Conservation (phyloP, 768 basidiomycete genomes). For the Guyanaporus albipodus region DNA sequence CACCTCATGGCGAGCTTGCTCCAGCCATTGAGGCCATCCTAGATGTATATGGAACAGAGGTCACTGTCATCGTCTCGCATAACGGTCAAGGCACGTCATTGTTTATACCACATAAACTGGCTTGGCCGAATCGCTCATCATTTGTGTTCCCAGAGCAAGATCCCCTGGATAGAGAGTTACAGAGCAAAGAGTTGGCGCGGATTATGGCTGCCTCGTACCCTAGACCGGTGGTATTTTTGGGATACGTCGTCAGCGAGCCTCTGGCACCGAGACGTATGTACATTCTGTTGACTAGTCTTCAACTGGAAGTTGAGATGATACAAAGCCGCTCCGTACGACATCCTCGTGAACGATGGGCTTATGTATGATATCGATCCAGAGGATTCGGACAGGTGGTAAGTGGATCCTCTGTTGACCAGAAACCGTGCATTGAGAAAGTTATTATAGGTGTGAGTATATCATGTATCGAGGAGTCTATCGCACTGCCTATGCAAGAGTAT, state of each 20-base stretch:
- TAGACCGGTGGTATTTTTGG: slow-evolving; percentile 73
- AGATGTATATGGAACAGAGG: slow-evolving; percentile 70
- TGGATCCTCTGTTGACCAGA: not conserved
- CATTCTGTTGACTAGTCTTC: not conserved
- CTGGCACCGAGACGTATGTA: slow-evolving; percentile 57
- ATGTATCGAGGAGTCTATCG: slow-evolving; percentile 77
- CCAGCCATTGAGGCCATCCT: slow-evolving; percentile 86
- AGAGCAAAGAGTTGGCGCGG: slow-evolving; percentile 73
- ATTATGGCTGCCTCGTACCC: slow-evolving; percentile 72
- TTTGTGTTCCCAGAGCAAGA: slow-evolving; percentile 64
- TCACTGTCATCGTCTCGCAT: slow-evolving; percentile 84
- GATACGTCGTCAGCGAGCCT: slow-evolving; percentile 75
- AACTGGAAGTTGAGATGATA: slow-evolving; percentile 6
- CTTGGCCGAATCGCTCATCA: not conserved
- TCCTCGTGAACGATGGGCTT: slow-evolving; percentile 70
- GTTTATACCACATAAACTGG: not conserved
- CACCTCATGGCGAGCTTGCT: slow-evolving; percentile 81
- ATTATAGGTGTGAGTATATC: slow-evolving; percentile 83
- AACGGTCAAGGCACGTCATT: slow-evolving; percentile 88
- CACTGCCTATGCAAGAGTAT: slow-evolving; percentile 78
- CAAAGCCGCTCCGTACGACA: slow-evolving; percentile 70
- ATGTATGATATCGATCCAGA: slow-evolving; percentile 78
- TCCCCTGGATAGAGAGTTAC: slow-evolving; percentile 81
- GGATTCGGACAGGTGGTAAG: slow-evolving; percentile 68
- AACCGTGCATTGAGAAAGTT: not conserved